phyloP scores from a whole-genome alignment of 2,329 filamentous ascomycete species.

The Chalara sp. region DNA sequence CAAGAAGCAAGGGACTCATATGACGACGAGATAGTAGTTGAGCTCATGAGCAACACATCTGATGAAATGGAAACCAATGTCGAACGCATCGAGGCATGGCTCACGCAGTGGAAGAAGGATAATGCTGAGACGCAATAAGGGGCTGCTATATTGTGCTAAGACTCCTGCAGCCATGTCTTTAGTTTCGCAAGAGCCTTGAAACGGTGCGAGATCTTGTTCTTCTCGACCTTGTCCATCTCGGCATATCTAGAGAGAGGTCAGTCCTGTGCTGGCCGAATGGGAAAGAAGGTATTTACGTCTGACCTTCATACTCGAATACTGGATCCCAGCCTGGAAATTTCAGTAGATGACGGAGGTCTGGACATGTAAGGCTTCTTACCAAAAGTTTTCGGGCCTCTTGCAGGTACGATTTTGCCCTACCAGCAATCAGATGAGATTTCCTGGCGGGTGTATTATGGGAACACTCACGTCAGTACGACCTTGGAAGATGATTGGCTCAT shows the following conservation, averaged over 20 bases:
- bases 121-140: conserved; percentile 30
- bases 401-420: conserved; percentile 73
- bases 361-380: conserved; percentile 47
- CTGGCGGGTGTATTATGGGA: neutral
- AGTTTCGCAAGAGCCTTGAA: conserved; percentile 82
- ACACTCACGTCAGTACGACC: conserved; percentile 69
- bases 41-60: conserved; percentile 72
- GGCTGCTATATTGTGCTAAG: conserved; percentile 3
- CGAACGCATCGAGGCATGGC: conserved; percentile 75
- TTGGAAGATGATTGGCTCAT: conserved; percentile 83
- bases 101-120: conserved; percentile 74
- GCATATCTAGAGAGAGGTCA: conserved; percentile 55
- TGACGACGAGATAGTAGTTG: conserved; percentile 80
- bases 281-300: conserved; percentile 45
- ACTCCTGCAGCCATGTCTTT: conserved; percentile 62
- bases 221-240: conserved; percentile 83
- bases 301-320: conserved; percentile 86
- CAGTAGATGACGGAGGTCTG: neutral
- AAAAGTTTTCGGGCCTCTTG: conserved; percentile 74
- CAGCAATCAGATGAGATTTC: conserved; percentile 6
- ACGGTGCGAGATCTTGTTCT: conserved; percentile 92
- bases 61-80: conserved; percentile 88
- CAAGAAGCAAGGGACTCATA: conserved; percentile 87
- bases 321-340: conserved; percentile 79
- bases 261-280: neutral